Base-by-base conservation (phyloP, 306 rosid species). In the Medicago arabica region DNA sequence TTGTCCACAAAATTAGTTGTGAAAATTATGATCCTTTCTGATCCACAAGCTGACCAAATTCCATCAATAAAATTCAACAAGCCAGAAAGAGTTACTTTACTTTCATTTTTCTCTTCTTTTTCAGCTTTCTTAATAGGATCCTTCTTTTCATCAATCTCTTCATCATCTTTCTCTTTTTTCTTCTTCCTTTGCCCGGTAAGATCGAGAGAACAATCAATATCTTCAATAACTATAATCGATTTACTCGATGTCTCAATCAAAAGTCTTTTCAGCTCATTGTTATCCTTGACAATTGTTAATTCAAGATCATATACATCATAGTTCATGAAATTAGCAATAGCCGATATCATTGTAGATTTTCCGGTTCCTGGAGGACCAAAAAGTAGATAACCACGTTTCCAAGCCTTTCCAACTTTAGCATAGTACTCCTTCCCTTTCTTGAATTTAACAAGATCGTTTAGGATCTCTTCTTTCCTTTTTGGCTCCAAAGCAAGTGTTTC, bases 41-140 rank as follows among this genome's bases (percentile, higher is more conserved):
- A 84, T 1, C 93, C 93, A 75, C 93, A 88, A 1, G 91, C 88
- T 12, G 96, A 88, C 96, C 93, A 88, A 59, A 88, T 83, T 65
- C 96, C 93, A 83, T 90, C 93, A 7, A 87, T 87, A 34, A 83
- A 83, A 63, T 90, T 88, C 84, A 88, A 44, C 23, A 86, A 63
- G 51, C 93, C 91, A 0, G 96, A 90, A 0, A 88, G 77, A 7
- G 96, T 88, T 3, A 90, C 96, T 38, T 88, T 74, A 3, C 87
- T 88, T 3, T 34, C 41, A 13, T 77, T 74, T 44, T 44, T 44
- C 12, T 44, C 50, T 44, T 44, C 50, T 4, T 44, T 44, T 44
- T 44, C 50, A 11, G 50, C 50, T 44, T 44, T 11, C n/a, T 44
- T 44, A 3, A 44, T 44, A 44, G 50, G 50, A 44, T 44, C 50